phyloP scores from a whole-genome alignment of 495 filamentous ascomycete species.

The Neurospora intermedia region DNA sequence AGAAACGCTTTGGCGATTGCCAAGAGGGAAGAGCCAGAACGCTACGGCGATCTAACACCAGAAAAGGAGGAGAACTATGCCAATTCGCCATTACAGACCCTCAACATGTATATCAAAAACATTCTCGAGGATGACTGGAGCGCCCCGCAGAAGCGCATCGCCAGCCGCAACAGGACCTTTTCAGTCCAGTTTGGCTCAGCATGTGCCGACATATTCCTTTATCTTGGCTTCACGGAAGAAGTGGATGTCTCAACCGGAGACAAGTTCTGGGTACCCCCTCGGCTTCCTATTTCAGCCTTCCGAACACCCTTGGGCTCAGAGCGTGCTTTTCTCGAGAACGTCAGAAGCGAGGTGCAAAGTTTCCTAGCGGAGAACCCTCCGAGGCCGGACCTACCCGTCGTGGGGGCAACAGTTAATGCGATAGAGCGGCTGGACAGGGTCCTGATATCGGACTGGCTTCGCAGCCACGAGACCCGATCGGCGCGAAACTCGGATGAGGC shows the following conservation, averaged over 20 bases:
- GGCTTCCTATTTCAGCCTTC: constrained; percentile 5
- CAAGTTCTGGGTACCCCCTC: constrained; percentile 17
- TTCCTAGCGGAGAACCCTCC: constrained; percentile 11
- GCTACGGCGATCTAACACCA: constrained; percentile 40
- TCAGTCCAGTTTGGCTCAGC: constrained; percentile 54
- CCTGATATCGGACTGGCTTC: constrained; percentile 6
- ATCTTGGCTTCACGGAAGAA: constrained; percentile 46
- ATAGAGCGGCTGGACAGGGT: constrained; percentile 11
- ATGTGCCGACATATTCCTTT: constrained; percentile 51
- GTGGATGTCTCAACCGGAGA: constrained; percentile 12
- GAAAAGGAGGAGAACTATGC: constrained; percentile 26
- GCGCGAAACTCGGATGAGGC: not conserved
- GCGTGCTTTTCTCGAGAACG: constrained; percentile 25
- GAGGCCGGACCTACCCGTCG: constrained; percentile 1
- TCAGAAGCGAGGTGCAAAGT: constrained; percentile 25
- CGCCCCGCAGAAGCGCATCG: constrained; percentile 42
- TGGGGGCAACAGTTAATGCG: constrained; percentile 10
- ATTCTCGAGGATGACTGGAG: constrained; percentile 35
- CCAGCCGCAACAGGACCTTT: constrained; percentile 61
- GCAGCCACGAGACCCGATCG: not conserved
- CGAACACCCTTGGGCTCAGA: constrained; percentile 15
- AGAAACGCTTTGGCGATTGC: constrained; percentile 41
- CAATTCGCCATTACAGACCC: constrained; percentile 41
- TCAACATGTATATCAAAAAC: constrained; percentile 54
- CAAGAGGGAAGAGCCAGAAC: constrained; percentile 43